Evolutionary conservation across 768 basidiomycete species (phyloP), one percentile per base, ranked within the genome.

Genomic region (Calocybe gangraenosa): DNA sequence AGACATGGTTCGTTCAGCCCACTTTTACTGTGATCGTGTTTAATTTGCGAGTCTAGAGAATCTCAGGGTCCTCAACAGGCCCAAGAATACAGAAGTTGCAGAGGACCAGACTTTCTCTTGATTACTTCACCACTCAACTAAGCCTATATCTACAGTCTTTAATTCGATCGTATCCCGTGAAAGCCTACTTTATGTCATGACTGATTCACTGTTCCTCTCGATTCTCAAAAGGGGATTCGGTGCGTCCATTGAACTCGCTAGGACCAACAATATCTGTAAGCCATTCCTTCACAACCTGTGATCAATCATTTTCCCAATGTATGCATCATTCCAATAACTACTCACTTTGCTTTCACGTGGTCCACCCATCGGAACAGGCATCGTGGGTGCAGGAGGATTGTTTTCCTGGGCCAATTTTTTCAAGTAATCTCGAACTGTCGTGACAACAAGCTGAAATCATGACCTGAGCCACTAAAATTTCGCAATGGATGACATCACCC

Each of bases 401-500:
- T 61, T 65, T 40, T 67, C 65, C 47, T 69, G 63, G 37, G 61
- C 58, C 44, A 84, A 65, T 58, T 87, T 90, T 53, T 71, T 74
- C 56, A 88, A 53, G 54, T 83, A 90, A 56, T 88, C 87, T 14
- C 82, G 74, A 43, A 90, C 66, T 1, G 83, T 77, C 1, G 67
- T 78, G 3, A 77, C 73, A 10, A 87, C 76, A 41, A 87, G 70
- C 86, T 88, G 46, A 28, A 4, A 38, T 38, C 17, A 30, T 31
- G 3, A 38, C 17, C 13, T 23, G 6, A 42, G 2, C 11, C 9
- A 17, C 32, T 8, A 19, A n/a, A 35, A 4, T 35, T 14, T 11
- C 6, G 25, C 11, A 28, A n/a, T 35, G n/a, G 14, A 35, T 18
- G n/a, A 31, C 8, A 20, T 21, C 37, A 11, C 60, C 83, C 46